phyloP scores from a whole-genome alignment of 805 yeast species.

The Ogataea sp. region DNA sequence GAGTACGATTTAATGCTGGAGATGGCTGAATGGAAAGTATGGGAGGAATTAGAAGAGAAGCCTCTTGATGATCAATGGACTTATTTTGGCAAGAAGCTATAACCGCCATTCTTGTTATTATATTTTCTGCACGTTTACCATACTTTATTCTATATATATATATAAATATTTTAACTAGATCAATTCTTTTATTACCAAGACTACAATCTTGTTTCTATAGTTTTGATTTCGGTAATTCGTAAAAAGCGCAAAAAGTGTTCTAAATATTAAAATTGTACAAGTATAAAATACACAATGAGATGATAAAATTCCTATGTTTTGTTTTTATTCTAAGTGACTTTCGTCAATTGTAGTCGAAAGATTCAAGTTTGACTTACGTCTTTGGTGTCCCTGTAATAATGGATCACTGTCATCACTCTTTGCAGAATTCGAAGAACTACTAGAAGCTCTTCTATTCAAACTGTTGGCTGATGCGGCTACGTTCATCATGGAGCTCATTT shows the following conservation, averaged over 20 bases:
- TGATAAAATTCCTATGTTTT: no score
- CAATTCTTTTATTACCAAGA: not conserved
- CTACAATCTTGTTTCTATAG: no score
- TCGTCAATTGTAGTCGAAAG: not conserved
- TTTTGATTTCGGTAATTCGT: no score
- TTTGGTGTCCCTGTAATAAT: not conserved
- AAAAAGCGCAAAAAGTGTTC: no score
- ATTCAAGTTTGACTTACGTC: not conserved
- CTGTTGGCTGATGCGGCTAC: not conserved
- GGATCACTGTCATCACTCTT: no score
- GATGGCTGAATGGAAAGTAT: conserved; percentile 59
- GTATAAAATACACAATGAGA: no score
- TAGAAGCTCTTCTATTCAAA: not conserved
- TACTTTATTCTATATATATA: not conserved
- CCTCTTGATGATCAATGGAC: conserved; percentile 82
- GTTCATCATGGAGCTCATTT: not conserved
- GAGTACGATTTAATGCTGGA: conserved; percentile 62
- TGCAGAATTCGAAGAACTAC: not conserved
- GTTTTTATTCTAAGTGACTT: not conserved
- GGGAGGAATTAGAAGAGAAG: conserved; percentile 78
- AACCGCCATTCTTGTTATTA: not conserved
- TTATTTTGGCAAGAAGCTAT: conserved; percentile 58
- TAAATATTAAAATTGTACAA: no score
- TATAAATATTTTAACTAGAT: not conserved
- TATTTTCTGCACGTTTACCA: not conserved